Base-by-base conservation (phyloP, 2,329 filamentous ascomycete genomes). In the Cytospora chrysosperma region DNA sequence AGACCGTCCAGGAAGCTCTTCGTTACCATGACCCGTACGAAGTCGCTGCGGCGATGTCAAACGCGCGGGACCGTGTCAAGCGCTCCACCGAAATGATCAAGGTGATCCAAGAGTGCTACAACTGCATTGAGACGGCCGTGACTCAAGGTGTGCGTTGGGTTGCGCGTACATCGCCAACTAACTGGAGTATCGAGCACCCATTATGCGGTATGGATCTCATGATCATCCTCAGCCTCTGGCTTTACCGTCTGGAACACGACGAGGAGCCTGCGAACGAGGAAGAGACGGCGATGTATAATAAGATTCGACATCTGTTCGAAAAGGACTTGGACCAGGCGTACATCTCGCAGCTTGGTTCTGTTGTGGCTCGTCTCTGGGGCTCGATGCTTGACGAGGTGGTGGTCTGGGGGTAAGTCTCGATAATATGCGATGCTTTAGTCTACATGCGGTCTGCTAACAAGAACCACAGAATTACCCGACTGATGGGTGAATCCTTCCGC, bases 181-280 rank as follows among this genome's bases (percentile, higher is more conserved):
- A 98, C 79, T 99, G 95, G 95, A 98, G 94, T 75, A 92, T 98
- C 66, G 95, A 99, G 80, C 94, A 99, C 76, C 93, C 95, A 59
- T 88, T 99, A 64, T 97, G 93, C 73, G 94, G 94, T 67, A 87
- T 99, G 80, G 95, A 99, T 76, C 84, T 98, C 69, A 97, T 99
- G 87, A 95, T 98, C 75, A 95, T 97, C 71, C 88, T 99, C 70
- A 97, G 92, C 72, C 83, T 98, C 70, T 99, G 95, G 95, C 89
- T 99, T 72, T 98, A 97, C 82, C 93, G 93, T 79, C 89, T 99
- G 82, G 95, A 99, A 89, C 93, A 98, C 81, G 95, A 99, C 81
- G 93, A 96, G 69, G 94, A 98, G 80, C 88, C 89, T 28, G 90
- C 92, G 37, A 91, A 88, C 32, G 89, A 91, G 69, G 92, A 96